Conservation (phyloP, 805 yeast species). For the Yamadazyma ubonensis region DNA sequence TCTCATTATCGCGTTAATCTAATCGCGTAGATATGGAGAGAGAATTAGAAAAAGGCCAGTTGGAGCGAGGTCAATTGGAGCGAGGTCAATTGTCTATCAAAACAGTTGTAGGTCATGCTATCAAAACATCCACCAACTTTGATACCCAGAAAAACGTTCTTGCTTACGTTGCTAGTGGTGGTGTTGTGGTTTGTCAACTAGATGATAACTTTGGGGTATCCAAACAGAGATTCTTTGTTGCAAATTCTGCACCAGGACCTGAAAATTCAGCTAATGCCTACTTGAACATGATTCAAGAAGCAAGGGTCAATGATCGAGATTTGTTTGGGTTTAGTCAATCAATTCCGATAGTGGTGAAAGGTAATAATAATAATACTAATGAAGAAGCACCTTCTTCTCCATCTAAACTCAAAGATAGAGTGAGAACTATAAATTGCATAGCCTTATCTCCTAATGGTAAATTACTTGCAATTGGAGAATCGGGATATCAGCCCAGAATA, state of each 20-base stretch:
- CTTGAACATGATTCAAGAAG: background rate
- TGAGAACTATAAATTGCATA: constrained; percentile 55
- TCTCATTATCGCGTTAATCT: constrained; percentile 4
- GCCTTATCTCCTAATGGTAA: constrained; percentile 55
- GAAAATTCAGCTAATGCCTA: constrained; percentile 4
- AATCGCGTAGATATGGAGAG: constrained; percentile 2
- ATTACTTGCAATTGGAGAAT: constrained; percentile 66
- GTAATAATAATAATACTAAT: constrained; percentile 1
- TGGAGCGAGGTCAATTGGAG: no score
- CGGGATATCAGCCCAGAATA: constrained; percentile 67
- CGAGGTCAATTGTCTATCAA: constrained; percentile 17
- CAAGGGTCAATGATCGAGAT: constrained; percentile 21
- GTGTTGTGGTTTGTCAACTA: constrained; percentile 57
- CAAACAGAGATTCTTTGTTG: constrained; percentile 56
- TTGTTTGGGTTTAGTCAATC: constrained; percentile 31
- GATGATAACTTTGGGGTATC: no score
- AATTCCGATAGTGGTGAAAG: constrained; percentile 8
- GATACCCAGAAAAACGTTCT: constrained; percentile 38
- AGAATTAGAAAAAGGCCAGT: no score
- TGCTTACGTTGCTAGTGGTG: constrained; percentile 60
- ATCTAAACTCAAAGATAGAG: constrained; percentile 37
- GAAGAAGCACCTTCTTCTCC: constrained; percentile 10
- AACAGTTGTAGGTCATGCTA: constrained; percentile 46
- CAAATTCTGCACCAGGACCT: constrained; percentile 27
- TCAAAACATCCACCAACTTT: constrained; percentile 38